Conservation (phyloP, 306 rosid species). For the Quercus parvula region DNA sequence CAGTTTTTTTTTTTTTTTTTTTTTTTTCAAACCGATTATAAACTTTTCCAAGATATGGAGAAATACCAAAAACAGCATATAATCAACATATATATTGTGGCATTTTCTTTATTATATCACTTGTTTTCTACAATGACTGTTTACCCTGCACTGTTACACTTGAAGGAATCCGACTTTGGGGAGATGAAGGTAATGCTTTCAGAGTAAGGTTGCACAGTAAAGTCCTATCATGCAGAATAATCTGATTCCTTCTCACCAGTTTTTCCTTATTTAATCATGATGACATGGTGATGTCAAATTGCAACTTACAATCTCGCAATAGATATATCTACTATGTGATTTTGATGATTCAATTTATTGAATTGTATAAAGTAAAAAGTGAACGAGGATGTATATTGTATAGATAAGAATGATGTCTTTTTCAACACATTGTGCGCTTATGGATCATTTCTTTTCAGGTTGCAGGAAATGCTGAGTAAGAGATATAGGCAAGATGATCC, state of each 20-base stretch:
- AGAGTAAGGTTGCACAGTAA: too few species aligned
- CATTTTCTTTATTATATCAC: not conserved
- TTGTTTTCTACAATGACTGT: not conserved
- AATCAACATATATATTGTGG: not conserved
- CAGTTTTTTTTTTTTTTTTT: not conserved
- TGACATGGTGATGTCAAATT: not conserved
- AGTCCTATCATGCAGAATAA: too few species aligned
- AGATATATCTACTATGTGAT: not conserved
- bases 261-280: too few species aligned
- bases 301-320: not conserved
- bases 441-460: not conserved
- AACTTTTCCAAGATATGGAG: conserved; percentile 2
- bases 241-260: too few species aligned
- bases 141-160: too few species aligned
- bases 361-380: not conserved
- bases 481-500: too few species aligned
- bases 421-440: conserved; percentile 5
- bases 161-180: not conserved
- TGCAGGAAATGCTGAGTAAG: conserved; percentile 2
- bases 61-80: too few species aligned
- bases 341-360: not conserved
- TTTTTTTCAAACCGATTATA: not conserved
- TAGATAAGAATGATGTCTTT: conserved; percentile 45
- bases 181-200: not conserved
- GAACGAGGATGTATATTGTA: conserved; percentile 6